phyloP scores from a whole-genome alignment of 2,329 filamentous ascomycete species.

The Ophiostoma australiae region DNA sequence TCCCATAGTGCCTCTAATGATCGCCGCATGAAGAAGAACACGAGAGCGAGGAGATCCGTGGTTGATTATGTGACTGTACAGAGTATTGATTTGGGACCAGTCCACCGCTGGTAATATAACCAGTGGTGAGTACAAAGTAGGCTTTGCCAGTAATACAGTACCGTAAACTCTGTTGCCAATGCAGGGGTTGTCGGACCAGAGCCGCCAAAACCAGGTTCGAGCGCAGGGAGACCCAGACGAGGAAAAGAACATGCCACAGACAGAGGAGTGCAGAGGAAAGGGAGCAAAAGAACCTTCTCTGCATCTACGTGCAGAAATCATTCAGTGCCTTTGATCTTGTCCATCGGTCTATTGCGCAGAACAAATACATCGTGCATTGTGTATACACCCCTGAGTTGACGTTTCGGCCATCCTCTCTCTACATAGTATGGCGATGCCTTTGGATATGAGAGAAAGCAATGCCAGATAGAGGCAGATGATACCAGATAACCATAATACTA shows the following conservation, averaged over 20 bases:
- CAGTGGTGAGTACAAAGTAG: no score
- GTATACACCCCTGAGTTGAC: background rate
- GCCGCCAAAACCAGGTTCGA: slow-evolving; percentile 1
- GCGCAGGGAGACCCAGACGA: background rate
- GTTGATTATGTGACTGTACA: background rate
- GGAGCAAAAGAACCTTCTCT: background rate
- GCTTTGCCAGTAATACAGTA: no score
- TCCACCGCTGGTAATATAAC: no score
- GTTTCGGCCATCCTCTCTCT: background rate
- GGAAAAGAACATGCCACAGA: background rate
- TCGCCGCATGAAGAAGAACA: background rate
- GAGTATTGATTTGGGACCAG: no score
- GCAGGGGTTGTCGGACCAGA: slow-evolving; percentile 7
- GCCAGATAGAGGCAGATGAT: background rate
- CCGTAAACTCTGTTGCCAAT: background rate
- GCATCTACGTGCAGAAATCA: no score
- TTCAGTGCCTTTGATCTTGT: no score
- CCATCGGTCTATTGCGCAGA: no score
- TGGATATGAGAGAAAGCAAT: background rate
- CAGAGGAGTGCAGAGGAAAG: background rate
- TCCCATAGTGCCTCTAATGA: background rate
- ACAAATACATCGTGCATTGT: background rate
- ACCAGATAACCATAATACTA: no score
- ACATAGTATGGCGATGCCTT: background rate
- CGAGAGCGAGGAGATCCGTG: background rate